phyloP scores from a whole-genome alignment of 73 alveolate species.

The Paramecium octaurelia region DNA sequence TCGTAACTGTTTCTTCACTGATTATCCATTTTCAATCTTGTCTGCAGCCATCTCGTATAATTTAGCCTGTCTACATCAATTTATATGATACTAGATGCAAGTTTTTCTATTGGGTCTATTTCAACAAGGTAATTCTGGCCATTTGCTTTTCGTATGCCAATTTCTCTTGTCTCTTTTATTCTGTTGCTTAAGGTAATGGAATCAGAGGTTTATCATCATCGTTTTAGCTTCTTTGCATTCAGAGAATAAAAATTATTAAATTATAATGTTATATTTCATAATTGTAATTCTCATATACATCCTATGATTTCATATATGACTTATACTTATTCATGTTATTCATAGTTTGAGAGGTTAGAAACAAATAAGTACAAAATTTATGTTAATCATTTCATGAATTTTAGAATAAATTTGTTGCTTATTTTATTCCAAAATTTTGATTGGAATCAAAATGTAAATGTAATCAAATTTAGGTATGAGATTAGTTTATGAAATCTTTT shows the following conservation, averaged over 20 bases:
- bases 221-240: background rate
- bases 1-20: background rate
- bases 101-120: background rate
- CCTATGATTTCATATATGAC: background rate
- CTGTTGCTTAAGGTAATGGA: background rate
- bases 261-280: background rate
- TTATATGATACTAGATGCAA: background rate
- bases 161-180: background rate
- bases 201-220: background rate
- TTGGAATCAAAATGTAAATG: too few species aligned
- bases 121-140: background rate
- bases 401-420: too few species aligned
- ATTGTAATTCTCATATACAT: background rate
- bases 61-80: background rate
- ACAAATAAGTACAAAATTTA: too few species aligned
- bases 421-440: too few species aligned
- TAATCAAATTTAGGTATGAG: too few species aligned
- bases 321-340: too few species aligned
- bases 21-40: background rate
- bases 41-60: slow-evolving; percentile 32
- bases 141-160: background rate
- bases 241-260: background rate
- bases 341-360: too few species aligned
- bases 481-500: too few species aligned
- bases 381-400: too few species aligned